Conservation (phyloP, 176 grass and related monocot species). For the Themeda triandra region DNA sequence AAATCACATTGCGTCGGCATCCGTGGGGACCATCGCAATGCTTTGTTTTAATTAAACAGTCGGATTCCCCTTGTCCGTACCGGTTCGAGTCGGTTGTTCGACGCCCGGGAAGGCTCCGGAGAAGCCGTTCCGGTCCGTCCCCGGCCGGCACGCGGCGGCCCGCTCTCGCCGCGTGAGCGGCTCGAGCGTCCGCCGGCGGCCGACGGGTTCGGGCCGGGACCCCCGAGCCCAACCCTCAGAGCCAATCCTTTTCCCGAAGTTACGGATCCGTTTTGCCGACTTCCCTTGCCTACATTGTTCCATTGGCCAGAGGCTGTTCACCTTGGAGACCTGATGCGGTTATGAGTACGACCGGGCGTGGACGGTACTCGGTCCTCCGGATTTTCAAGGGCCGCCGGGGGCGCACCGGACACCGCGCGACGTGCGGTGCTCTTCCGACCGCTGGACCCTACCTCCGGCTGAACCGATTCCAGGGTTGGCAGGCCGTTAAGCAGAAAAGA, state of each 20-base stretch:
- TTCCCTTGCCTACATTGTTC: constrained; percentile 83
- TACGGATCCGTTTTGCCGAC: constrained; percentile 81
- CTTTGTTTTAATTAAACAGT: constrained; percentile 86
- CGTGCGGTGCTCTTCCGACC: constrained; percentile 65
- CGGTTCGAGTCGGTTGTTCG: no score
- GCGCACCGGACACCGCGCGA: constrained; percentile 59
- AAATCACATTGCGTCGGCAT: constrained; percentile 83
- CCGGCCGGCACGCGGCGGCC: no score
- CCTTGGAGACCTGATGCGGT: constrained; percentile 80
- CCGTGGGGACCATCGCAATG: constrained; percentile 68
- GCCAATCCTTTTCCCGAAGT: constrained; percentile 74
- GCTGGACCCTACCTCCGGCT: constrained; percentile 73
- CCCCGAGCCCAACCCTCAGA: constrained; percentile 58
- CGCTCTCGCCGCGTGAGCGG: no score
- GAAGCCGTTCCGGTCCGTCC: no score
- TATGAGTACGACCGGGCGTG: constrained; percentile 51
- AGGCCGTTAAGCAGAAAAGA: constrained; percentile 74
- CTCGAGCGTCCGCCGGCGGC: no score
- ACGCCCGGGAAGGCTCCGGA: no score
- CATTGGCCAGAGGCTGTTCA: constrained; percentile 44
- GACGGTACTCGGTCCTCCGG: constrained; percentile 61
- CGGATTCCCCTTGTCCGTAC: constrained; percentile 71
- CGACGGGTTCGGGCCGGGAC: constrained; percentile 43
- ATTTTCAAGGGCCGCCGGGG: constrained; percentile 63
- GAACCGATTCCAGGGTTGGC: constrained; percentile 62